phyloP scores from a whole-genome alignment of 495 filamentous ascomycete genomes.

The Penicillium coprophilum region DNA sequence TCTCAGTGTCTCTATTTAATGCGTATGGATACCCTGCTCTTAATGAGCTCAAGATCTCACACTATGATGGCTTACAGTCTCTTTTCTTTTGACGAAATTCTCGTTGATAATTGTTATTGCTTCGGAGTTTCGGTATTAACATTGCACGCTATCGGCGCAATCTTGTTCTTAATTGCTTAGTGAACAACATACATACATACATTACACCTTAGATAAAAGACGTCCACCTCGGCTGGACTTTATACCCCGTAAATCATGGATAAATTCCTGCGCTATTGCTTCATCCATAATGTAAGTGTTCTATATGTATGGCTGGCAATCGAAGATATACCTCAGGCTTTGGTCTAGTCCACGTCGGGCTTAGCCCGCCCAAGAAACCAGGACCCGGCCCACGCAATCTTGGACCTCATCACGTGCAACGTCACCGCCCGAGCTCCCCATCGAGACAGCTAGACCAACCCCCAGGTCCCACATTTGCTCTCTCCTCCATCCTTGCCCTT shows the following conservation, averaged over 20 bases:
- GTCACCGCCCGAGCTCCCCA: constrained; percentile 33
- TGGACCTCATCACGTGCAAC: constrained; percentile 22
- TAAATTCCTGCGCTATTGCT: background rate
- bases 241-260: background rate
- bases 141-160: background rate
- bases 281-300: background rate
- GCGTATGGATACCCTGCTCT: constrained; percentile 10
- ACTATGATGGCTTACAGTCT: background rate
- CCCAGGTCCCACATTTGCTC: constrained; percentile 24
- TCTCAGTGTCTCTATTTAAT: background rate
- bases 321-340: background rate
- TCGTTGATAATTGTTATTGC: background rate
- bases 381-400: background rate
- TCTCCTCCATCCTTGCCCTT: constrained; percentile 17
- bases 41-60: constrained; percentile 1
- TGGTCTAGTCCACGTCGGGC: too few relatives aligned
- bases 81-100: background rate
- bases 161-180: background rate
- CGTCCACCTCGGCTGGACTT: background rate
- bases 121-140: background rate
- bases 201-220: background rate
- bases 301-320: background rate
- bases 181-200: too few relatives aligned
- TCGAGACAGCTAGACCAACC: constrained; percentile 32
- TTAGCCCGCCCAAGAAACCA: background rate